Evolutionary conservation across 2,329 filamentous ascomycete genomes (phyloP).

Genomic region (Paecilomyces dactylethromorphus): DNA sequence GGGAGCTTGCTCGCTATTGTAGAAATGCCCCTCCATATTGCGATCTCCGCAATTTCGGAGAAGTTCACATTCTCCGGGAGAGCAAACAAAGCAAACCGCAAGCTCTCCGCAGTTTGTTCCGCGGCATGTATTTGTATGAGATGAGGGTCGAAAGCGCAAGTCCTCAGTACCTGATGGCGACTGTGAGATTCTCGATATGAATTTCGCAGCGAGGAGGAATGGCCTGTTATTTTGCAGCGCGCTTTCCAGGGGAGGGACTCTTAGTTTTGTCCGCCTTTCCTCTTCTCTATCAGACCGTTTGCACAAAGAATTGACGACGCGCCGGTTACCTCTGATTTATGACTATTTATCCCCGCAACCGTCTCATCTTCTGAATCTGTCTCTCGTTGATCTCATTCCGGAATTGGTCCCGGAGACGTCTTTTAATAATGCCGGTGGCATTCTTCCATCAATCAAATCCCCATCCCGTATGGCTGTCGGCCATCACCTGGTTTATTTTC

Average conservation of each 20-base stretch:
- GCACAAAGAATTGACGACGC: slow-evolving; percentile 40
- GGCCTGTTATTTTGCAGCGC: neutral
- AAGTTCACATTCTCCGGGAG: neutral
- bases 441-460: slow-evolving; percentile 26
- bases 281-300: slow-evolving; percentile 33
- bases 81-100: neutral
- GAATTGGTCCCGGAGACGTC: slow-evolving; percentile 13
- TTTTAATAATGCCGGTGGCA: slow-evolving; percentile 9
- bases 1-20: neutral
- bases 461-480: slow-evolving; percentile 38
- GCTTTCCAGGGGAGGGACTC: neutral
- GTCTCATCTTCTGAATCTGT: slow-evolving; percentile 59
- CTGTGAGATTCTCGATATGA: neutral
- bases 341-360: slow-evolving; percentile 56
- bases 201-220: neutral
- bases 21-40: neutral
- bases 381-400: slow-evolving; percentile 53
- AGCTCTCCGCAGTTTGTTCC: neutral
- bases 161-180: neutral
- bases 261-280: slow-evolving; percentile 7
- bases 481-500: slow-evolving; percentile 85
- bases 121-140: neutral
- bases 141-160: neutral
- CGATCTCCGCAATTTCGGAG: neutral
- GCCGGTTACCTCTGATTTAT: slow-evolving; percentile 43